Base-by-base conservation (phyloP, 345 rosid species). In the Bruguiera sexangula region DNA sequence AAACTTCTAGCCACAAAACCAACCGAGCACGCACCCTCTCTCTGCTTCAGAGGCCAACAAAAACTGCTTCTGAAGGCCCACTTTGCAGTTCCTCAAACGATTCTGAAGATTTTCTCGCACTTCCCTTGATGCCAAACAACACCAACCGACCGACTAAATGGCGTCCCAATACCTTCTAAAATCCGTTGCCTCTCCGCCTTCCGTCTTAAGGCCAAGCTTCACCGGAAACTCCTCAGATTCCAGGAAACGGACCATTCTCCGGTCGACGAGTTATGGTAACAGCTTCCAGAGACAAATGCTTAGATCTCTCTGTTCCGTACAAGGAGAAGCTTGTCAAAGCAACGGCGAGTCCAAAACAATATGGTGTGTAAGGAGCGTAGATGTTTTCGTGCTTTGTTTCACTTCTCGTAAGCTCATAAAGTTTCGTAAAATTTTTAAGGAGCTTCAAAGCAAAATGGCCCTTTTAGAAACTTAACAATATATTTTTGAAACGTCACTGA, bases 261-360 rank as follows among this genome's bases (percentile, higher is more conserved):
- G 70, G 74, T 72, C 75, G 34, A 51, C 69, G 29, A 74, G 77
- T 60, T 80, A 61, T 29, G 62, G 52, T 63, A 18, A 59, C 2
- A 63, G 69, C 22, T 78, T 62, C 3, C 63, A 55, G 29, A 67
- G 71, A 53, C 68, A 61, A 61, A 71, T 73, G 65, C 60, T 77
- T 67, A 77, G 71, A 76, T 80, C 86, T 63, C 60, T 34, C 65
- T 89, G 90, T 65, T 80, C 86, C 18, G 73, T 79, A 69, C 82
- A 69, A 57, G 84, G 88, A 24, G 88, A 77, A 36, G 94, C 84
- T 60, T 82, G 78, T 61, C 84, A 79, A 69, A 78, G 79, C 53
- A 87, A 85, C 69, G 93, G 98, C 80, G 75, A 81, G 87, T 67
- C 68, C 20, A 21, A 24, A 34, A 34, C 62, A 10, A 27, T 27